These are phyloP conservation scores for Xylariaceae sp. DNA, from an alignment of 2,329 filamentous ascomycete genomes.

Conservation along the genomic window DNA sequence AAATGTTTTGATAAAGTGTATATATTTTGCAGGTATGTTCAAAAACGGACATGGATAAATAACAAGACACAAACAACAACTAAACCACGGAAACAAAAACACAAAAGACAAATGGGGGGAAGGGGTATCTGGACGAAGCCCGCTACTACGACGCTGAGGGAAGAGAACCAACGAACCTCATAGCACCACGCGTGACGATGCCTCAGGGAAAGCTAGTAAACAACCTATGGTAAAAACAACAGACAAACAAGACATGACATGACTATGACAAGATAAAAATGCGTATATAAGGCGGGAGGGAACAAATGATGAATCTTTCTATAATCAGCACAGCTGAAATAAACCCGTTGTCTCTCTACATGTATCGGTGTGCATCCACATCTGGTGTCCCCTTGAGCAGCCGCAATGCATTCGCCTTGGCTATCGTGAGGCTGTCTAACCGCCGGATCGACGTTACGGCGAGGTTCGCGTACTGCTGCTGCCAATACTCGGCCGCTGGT, in stretches of 20 bases:
- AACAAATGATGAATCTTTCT: background rate
- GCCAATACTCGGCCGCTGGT: slow-evolving; percentile 29
- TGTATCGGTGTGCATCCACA: slow-evolving; percentile 13
- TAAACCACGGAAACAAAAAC: background rate
- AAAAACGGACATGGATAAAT: background rate
- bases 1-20: too few relatives aligned
- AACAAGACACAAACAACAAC: background rate
- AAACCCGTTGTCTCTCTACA: slow-evolving; percentile 2
- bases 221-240: too few relatives aligned
- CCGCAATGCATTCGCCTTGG: slow-evolving; percentile 15
- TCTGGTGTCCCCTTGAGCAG: slow-evolving; percentile 19
- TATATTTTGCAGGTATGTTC: background rate
- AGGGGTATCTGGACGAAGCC: slow-evolving; percentile 14
- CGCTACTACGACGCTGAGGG: background rate
- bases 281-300: background rate
- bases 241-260: background rate
- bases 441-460: slow-evolving; percentile 19
- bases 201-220: background rate
- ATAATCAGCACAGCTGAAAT: background rate
- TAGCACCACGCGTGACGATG: slow-evolving; percentile 2
- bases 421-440: slow-evolving; percentile 14
- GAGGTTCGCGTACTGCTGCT: slow-evolving; percentile 24
- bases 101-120: background rate
- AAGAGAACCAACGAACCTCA: slow-evolving; percentile 8
- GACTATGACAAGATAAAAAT: background rate